Base-by-base conservation (phyloP, 805 yeast genomes). In the Vanderwaltozyma yarrowii region DNA sequence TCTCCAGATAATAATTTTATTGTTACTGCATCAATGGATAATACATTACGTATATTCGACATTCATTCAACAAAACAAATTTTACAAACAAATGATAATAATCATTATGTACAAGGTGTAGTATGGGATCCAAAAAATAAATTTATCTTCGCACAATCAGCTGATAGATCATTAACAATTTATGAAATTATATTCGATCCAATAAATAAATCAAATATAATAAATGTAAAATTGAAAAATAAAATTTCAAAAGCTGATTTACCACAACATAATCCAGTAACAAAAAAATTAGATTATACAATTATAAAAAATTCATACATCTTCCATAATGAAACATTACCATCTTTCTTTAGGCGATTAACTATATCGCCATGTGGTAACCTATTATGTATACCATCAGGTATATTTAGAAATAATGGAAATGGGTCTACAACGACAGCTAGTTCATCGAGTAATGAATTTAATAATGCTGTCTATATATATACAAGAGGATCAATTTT, bases 81-180 rank as follows among this genome's bases (percentile, higher is more conserved):
- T n/a, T 8, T 31, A 4, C 2, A 92, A 89, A 8, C 15, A 5
- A 45, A 37, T 30, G 85, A 82, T 41, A 97, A 92, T 59, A 66
- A 67, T 33, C 95, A 88, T 58, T 89, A 85, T 50, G 94, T 92
- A 3, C 99, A 92, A 60, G 99, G 99, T 3, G 89, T 92, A 5
- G 69, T 81, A 0, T 92, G 97, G 97, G 98, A 92, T 56, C 98
- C 98, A 7, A 55, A 66, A 38, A 77, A 80, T 45, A 75, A 80
- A 56, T 85, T 60, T 47, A 59, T 92, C 5, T 85, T 88, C 1
- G 81, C 95, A 6, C 96, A 88, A 57, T 77, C 92, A 19, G 94
- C 96, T 11, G 98, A 92, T 61, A 64, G 95, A 42, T 69, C 85
- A 2, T 78, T 89, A 11, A 78, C 76, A 45, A 64, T 92, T n/a